These are phyloP conservation scores for Nakaseomyces kungkrabaensis DNA, from an alignment of 1,139 yeast genomes.

Conservation along the genomic window DNA sequence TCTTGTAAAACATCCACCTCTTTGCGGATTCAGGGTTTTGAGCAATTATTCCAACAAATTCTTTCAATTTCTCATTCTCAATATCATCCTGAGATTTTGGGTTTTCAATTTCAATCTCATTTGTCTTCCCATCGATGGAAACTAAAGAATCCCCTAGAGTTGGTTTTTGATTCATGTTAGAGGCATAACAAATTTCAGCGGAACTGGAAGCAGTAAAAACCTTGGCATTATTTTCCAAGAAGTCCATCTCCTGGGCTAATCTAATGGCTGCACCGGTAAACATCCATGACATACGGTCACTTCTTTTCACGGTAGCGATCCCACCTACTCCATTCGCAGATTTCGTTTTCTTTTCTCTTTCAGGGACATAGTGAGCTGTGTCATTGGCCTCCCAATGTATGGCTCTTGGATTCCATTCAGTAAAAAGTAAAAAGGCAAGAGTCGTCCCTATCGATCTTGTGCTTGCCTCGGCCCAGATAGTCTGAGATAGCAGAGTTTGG, in stretches of 20 bases:
- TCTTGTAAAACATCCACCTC: conserved; percentile 18
- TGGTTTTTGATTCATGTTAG: conserved; percentile 59
- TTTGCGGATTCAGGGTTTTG: conserved; percentile 26
- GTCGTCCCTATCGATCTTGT: conserved; percentile 82
- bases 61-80: background rate
- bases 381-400: conserved; percentile 85
- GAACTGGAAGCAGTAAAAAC: conserved; percentile 76
- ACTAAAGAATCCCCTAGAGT: conserved; percentile 44
- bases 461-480: conserved; percentile 92
- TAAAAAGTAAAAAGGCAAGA: conserved; percentile 72
- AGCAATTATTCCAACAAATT: conserved; percentile 13
- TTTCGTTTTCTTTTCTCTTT: conserved; percentile 7
- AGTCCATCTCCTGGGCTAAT: conserved; percentile 78
- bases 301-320: conserved; percentile 73
- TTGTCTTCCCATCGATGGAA: background rate
- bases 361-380: conserved; percentile 41
- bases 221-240: conserved; percentile 62
- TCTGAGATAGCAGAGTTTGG: conserved; percentile 70
- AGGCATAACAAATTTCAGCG: conserved; percentile 68
- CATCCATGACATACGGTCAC: conserved; percentile 92
- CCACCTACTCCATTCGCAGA: conserved; percentile 55
- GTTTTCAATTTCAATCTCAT: conserved; percentile 1
- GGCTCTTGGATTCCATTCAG: conserved; percentile 94
- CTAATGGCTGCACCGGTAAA: conserved; percentile 79
- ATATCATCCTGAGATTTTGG: conserved; percentile 1